Percentiles rank a stretch among this genome's conserved stretches.
Evolutionary conservation across 2,329 filamentous ascomycete species (phyloP).

Genomic region (Aspergillus brunneoviolaceus): DNA sequence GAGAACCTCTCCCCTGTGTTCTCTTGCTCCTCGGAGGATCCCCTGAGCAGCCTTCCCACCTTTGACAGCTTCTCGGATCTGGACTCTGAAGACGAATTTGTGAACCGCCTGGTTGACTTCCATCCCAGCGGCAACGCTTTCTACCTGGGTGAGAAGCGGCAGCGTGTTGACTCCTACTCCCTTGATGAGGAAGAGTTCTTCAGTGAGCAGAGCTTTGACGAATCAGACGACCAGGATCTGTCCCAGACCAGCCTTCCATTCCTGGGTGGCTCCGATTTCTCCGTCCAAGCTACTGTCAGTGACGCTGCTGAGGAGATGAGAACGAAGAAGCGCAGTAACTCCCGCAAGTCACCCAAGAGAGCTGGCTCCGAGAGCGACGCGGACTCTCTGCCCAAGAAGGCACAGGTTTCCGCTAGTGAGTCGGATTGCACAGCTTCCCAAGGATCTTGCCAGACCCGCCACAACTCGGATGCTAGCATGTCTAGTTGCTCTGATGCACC

Average conservation of each 20-base stretch:
- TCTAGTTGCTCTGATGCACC: constrained; percentile 46
- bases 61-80: constrained; percentile 88
- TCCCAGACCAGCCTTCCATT: constrained; percentile 63
- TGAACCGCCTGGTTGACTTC: constrained; percentile 71
- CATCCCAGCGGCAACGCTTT: constrained; percentile 58
- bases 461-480: constrained; percentile 49
- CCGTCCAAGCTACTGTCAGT: constrained; percentile 44
- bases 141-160: constrained; percentile 66
- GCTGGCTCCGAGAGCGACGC: constrained; percentile 30
- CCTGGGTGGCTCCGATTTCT: constrained; percentile 50
- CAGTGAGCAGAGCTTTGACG: constrained; percentile 72
- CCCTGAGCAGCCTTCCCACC: constrained; percentile 62
- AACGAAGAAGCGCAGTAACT: constrained; percentile 48
- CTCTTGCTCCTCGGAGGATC: constrained; percentile 47
- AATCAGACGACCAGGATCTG: constrained; percentile 68
- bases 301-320: constrained; percentile 43
- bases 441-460: constrained; percentile 43
- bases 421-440: constrained; percentile 42
- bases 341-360: constrained; percentile 40
- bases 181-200: constrained; percentile 76
- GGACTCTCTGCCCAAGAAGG: constrained; percentile 28
- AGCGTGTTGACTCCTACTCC: constrained; percentile 69
- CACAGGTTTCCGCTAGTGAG: constrained; percentile 37
- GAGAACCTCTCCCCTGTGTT: constrained; percentile 40
- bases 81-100: constrained; percentile 87